Conservation (phyloP, 208 protist genomes). For the Crithidia brevicula region DNA sequence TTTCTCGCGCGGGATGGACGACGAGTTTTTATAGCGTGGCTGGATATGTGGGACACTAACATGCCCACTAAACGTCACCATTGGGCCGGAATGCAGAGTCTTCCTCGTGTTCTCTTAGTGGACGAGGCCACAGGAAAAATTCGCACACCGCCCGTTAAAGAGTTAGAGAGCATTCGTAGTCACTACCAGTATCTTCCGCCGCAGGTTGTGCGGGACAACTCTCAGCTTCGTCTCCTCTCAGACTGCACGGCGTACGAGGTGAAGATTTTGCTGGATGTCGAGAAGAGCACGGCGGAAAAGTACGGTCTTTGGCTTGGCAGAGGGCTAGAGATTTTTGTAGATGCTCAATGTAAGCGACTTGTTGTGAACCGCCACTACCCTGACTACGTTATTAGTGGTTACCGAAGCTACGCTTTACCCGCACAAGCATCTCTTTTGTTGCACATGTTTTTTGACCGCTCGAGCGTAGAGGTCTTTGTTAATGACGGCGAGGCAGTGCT, state of each 20-base stretch:
- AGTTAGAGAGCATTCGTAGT: constrained; percentile 44
- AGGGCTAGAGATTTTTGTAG: constrained; percentile 56
- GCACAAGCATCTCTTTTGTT: constrained; percentile 27
- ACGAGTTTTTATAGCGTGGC: constrained; percentile 54
- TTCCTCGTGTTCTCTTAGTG: constrained; percentile 48
- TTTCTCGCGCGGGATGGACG: constrained; percentile 44
- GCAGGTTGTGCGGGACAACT: constrained; percentile 37
- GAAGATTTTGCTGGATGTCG: constrained; percentile 35
- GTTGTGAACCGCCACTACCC: constrained; percentile 64
- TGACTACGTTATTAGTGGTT: constrained; percentile 55
- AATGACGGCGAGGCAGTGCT: constrained; percentile 53
- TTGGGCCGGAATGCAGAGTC: constrained; percentile 50
- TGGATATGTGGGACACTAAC: constrained; percentile 64
- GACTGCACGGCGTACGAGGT: constrained; percentile 53
- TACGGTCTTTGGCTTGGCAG: constrained; percentile 65
- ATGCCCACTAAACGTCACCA: constrained; percentile 56
- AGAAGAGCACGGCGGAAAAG: constrained; percentile 54
- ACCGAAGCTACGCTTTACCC: constrained; percentile 51
- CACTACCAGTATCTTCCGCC: constrained; percentile 33
- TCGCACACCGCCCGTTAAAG: constrained; percentile 35
- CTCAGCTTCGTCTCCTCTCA: constrained; percentile 34
- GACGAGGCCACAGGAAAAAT: constrained; percentile 42
- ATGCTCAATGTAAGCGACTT: constrained; percentile 40
- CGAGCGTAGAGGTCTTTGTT: constrained; percentile 66
- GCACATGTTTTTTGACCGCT: constrained; percentile 60